Evolutionary conservation across 768 basidiomycete species (phyloP), one percentile per base, ranked within the genome.

Genomic region (Ramaria sp.): DNA sequence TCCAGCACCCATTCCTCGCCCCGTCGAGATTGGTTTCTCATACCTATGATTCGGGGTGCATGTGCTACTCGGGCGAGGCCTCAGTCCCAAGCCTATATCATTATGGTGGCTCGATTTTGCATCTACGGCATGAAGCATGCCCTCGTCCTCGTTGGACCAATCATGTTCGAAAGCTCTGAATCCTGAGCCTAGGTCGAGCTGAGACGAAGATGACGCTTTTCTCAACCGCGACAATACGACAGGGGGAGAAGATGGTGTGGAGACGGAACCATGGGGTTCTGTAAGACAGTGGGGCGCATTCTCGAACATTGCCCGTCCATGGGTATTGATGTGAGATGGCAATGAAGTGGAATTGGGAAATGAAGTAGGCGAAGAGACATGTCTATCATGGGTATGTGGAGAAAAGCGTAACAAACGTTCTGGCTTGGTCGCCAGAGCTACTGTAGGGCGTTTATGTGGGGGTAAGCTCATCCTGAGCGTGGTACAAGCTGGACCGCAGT

Each of bases 1-100:
- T 7, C 84, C 84, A 27, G 83, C 84, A 59, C 86, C 81, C n/a
- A 4, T 43, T 43, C 7, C n/a, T 4, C n/a, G 42, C n/a, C 42
- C 41, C 71, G 63, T 54, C 72, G 72, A 2, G 77, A 83, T 17
- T 78, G 80, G 0, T 78, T 43, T 22, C n/a, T 43, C 20, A 5
- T 43, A 17, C n/a, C 42, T 43, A 17, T 13, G 13, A 9, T 43
- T 43, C 17, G n/a, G n/a, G 13, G 17, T 17, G 9, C 20, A n/a
- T 22, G 42, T 22, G 2, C n/a, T 22, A 1, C 3, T 9, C 9
- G 20, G 2, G 42, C 42, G 42, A 17, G 41, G 13, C 19, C 41
- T 42, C 41, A 42, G 13, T 42, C 19, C 33, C 33, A 34, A 34
- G 33, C 5, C 41, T 42, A 7, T 4, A 42, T 15, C 15, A 5